Base-by-base conservation (phyloP, 305 asterid species). In the Withania somnifera region DNA sequence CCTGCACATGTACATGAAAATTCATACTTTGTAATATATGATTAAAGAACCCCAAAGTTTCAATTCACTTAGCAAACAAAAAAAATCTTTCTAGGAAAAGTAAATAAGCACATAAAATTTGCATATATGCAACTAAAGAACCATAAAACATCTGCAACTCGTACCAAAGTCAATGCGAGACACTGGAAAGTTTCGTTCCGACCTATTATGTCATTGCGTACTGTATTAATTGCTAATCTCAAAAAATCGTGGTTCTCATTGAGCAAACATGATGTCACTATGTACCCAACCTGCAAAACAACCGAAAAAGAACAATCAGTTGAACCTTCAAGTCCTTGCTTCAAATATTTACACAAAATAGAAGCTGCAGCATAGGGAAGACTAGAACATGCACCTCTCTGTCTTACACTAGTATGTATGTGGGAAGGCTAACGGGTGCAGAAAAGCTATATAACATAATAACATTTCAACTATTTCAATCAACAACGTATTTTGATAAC, bases 171-270 rank as follows among this genome's bases (percentile, higher is more conserved):
- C 89, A 97, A 85, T 54, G 99, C 98, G 57, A 97, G 98, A 85
- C 99, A 97, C 89, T 97, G 99, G 87, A 92, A 97, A 81, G 99
- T 97, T 88, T 97, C 99, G 54, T 97, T 97, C 85, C 98, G 97
- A 53, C 98, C 99, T 75, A 97, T 97, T 85, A 97, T 97, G 89
- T 97, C 99, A 87, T 95, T 97, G 86, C 98, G 97, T 82, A 97
- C 98, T 3, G 98, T 86, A 89, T 97, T 97, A 89, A 97, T 97
- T 89, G 98, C 99, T 82, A 97, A 84, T 89, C 99, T 94, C 87
- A 97, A 86, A 83, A 97, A 97, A 87, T 95, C 99, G 63, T 97
- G 99, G 88, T 97, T 95, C 92, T 97, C 99, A 26, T 97, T 97
- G 87, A 97, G 98, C 88, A 97, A 92, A 82, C 94, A 92, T 77